Evolutionary conservation across 202 grass and related monocot species (phyloP), one percentile per base, ranked within the genome.

Genomic region (Elaeis oleifera): DNA sequence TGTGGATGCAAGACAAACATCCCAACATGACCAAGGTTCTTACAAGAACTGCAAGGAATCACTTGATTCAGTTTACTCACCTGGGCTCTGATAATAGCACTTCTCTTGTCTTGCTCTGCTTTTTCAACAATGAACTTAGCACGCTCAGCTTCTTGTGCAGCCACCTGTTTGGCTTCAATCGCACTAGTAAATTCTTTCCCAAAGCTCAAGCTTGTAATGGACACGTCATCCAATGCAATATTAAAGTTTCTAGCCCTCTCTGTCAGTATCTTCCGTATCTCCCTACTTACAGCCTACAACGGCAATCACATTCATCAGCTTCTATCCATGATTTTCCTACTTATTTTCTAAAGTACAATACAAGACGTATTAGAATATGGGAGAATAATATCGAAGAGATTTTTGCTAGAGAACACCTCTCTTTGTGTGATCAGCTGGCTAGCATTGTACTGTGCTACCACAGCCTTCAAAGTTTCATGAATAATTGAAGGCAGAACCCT

Each of bases 401-500:
- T 44, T 44, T 44, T 44, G 36, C 5, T 1, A 13, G 36, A 1
- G 6, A 23, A 29, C 57, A 99, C 85, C 85, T 99, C 94, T 99
- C 88, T 94, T 67, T 92, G 84, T 27, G 88, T 94, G 66, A 94
- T 94, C 50, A 94, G 75, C 70, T 99, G 94, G 69, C 94, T 99
- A 53, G 94, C 88, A 84, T 99, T 94, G 85, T 99, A 99, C 25
- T 89, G 94, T 13, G 94, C 94, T 71, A 94, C 94, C 48, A 99
- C 94, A 65, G 85, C 85, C 78, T 99, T 94, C 56, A 99, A 82
- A 32, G 94, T 94, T 77, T 99, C 94, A 51, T 94, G 88, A 69
- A 99, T 94, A 78, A 94, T 89, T 31, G 94, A 99, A 71, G 94
- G 94, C 76, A 99, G 74, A 20, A 99, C 88, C 83, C 85, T 94